Base-by-base conservation (phyloP, 2,329 filamentous ascomycete genomes). In the Diaporthe ilicicola region DNA sequence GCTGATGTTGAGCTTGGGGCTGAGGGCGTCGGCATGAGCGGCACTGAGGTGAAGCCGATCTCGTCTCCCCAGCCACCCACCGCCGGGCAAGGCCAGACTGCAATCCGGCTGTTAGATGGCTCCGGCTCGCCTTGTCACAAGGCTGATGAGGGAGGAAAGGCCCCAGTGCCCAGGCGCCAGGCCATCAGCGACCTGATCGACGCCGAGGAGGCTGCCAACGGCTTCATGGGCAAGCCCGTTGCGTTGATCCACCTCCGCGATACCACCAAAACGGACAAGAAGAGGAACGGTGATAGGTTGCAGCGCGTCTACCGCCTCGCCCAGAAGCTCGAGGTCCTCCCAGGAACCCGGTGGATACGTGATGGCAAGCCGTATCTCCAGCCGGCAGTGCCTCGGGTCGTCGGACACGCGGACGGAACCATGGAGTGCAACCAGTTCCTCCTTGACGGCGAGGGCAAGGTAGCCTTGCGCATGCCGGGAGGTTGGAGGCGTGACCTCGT, bases 401-500 rank as follows among this genome's bases (percentile, higher is more conserved):
- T 6, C 42, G 42, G 17, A 17, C 27, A 19, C 42, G 29, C 8
- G 0, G 4, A 34, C 7, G 19, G 24, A 6, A 22, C 1, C 1
- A 5, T 34, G 42, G 56, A 62, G 56, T 48, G 22, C 56, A 62
- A 62, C 56, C 56, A 62, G 27, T 62, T 62, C 56, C 22, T 62
- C 42, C 7, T 9, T n/a, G 48, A 39, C 54, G 54, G 22, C 13
- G 53, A 6, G 5, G 56, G 27, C 19, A 6, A 32, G 24, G 56
- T 62, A 1, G n/a, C 24, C 2, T 42, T 62, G 6, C 10, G 56
- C 4, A 62, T 62, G 56, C 56, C 56, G 27, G 56, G 56, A 19
- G 56, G 56, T 1, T 48, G 56, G 42, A 48, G 9, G 56, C 27
- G 56, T 0, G 42, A 19, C 12, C 56, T 62, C 0, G 56, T 62